Evolutionary conservation across 2,329 filamentous ascomycete species (phyloP), one percentile per base, ranked within the genome.

Genomic region (Fusarium floridanum): DNA sequence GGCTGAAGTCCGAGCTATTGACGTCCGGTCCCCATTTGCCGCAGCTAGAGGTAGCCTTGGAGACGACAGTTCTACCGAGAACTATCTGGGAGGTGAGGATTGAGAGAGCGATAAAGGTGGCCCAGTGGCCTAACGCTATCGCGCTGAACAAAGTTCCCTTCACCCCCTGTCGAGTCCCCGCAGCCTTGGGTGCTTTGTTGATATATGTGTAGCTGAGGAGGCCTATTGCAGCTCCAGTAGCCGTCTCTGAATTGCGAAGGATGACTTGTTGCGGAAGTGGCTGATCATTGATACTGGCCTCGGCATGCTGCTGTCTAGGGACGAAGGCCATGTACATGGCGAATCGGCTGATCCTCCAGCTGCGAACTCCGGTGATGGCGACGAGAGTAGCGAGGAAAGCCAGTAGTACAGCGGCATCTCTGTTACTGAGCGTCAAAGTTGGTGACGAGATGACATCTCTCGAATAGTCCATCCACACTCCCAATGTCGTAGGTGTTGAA

Each of bases 31-130:
- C 32, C 57, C 57, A 60, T n/a, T 43, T 24, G 6, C 57, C 57
- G 17, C 57, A 60, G 36, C 8, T 60, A 4, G 17, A 20, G 24
- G 36, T 60, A 20, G 22, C 10, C 22, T 14, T 20, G 22, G 57
- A 60, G 22, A 60, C 24, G n/a, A 60, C 57, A 43, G 57, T 60
- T 20, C 37, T 60, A 12, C 57, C 57, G 6, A 60, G 37, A 37
- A 60, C 57, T 27, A 60, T 60, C 37, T 60, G 57, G 10, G 57
- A 60, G 10, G 57, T 60, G 12, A 60, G 24, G 57, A 60, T 60
- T 3, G 57, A 60, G 36, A 60, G 57, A 8, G n/a, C 17, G 36
- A 60, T 43, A 27, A 60, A 60, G 14, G 32, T 20, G 24, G 16
- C 36, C 36, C 57, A 37, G 36, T 60, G 57, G 6, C 20, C 57